Conservation (phyloP, 1,284 basidiomycete genomes). For the Malassezia brasiliensis region DNA sequence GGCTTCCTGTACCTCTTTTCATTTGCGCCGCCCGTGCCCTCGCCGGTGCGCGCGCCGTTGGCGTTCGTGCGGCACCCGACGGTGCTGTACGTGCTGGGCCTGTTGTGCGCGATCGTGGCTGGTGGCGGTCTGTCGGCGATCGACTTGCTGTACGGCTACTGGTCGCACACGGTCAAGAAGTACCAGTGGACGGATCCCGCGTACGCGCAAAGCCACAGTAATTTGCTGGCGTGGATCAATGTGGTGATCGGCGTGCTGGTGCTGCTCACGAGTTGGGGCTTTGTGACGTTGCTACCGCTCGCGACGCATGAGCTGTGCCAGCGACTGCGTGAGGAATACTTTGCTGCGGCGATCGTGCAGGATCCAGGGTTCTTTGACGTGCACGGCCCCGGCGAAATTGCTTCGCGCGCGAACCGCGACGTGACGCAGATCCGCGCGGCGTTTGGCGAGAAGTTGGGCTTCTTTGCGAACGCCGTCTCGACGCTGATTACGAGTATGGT, state of each 20-base stretch:
- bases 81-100: slow-evolving; percentile 31
- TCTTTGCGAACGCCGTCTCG: slow-evolving; percentile 44
- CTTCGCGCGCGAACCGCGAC: slow-evolving; percentile 49
- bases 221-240: slow-evolving; percentile 45
- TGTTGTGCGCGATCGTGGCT: slow-evolving; percentile 25
- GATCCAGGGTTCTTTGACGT: slow-evolving; percentile 50
- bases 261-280: slow-evolving; percentile 38
- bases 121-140: slow-evolving; percentile 31
- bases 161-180: slow-evolving; percentile 23
- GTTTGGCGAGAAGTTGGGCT: slow-evolving; percentile 50
- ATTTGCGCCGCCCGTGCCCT: slow-evolving; percentile 10
- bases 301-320: slow-evolving; percentile 46
- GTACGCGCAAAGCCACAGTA: slow-evolving; percentile 22
- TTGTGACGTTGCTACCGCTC: slow-evolving; percentile 41
- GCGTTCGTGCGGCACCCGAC: slow-evolving; percentile 30
- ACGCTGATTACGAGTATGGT: slow-evolving; percentile 46
- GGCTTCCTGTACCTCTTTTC: slow-evolving; percentile 12
- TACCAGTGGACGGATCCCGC: neutral
- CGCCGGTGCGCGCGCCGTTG: slow-evolving; percentile 14
- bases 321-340: slow-evolving; percentile 48
- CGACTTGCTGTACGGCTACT: slow-evolving; percentile 42
- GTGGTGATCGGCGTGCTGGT: slow-evolving; percentile 45
- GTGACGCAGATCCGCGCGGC: slow-evolving; percentile 48
- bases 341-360: slow-evolving; percentile 49
- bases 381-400: slow-evolving; percentile 51